Evolutionary conservation across 2,329 filamentous ascomycete genomes (phyloP).

Genomic region (Cordyceps tenuipes): DNA sequence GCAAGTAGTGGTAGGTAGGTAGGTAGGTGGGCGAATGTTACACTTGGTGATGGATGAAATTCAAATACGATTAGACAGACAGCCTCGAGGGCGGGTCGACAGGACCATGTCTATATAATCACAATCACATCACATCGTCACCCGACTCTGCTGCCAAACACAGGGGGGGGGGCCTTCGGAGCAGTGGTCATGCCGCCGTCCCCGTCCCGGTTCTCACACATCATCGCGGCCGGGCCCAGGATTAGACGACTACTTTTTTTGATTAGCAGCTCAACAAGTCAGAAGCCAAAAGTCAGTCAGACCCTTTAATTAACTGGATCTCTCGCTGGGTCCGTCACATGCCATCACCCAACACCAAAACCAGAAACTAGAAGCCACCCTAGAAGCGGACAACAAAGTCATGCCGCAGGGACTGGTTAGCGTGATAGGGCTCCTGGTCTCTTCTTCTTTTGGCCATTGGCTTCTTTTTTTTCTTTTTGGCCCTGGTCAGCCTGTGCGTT

Average conservation of each 20-base stretch:
- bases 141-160: not conserved
- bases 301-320: not conserved
- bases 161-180: not conserved
- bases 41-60: not conserved
- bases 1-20: too few relatives aligned
- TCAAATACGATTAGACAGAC: not conserved
- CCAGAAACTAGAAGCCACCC: not conserved
- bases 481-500: not conserved
- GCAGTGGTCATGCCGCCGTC: not conserved
- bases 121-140: not conserved
- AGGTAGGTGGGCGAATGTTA: not conserved
- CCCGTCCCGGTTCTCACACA: not conserved
- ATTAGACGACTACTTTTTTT: too few relatives aligned
- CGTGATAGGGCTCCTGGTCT: not conserved
- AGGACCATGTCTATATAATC: conserved; percentile 2
- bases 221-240: not conserved
- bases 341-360: not conserved
- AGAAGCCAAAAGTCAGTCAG: too few relatives aligned
- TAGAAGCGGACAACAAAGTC: not conserved
- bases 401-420: not conserved
- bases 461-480: too few relatives aligned
- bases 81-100: not conserved
- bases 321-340: not conserved
- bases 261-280: not conserved
- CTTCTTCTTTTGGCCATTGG: not conserved